Conservation (phyloP, 495 filamentous ascomycete genomes). For the Hyaloscypha finlandica region DNA sequence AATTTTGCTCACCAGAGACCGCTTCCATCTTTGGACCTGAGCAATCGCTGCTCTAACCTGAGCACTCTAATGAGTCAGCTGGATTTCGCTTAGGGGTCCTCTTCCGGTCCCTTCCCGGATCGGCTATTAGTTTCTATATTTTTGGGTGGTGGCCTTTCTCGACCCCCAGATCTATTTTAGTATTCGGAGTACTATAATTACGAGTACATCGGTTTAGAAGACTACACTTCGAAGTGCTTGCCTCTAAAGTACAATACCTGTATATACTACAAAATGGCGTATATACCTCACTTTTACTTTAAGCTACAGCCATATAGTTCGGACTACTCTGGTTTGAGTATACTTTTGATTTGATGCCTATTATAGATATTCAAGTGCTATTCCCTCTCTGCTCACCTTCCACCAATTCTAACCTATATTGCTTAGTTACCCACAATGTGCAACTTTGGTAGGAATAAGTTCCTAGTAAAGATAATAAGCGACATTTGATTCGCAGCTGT, state of each 20-base stretch:
- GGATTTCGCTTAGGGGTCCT: neutral
- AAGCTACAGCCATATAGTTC: neutral
- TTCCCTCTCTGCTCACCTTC: too few relatives aligned
- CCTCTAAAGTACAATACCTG: neutral
- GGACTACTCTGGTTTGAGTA: neutral
- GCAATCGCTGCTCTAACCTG: neutral
- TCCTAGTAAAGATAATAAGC: too few relatives aligned
- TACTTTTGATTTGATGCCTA: too few relatives aligned
- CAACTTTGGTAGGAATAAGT: too few relatives aligned
- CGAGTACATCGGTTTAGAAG: constrained; percentile 6
- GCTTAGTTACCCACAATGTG: too few relatives aligned
- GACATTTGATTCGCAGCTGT: too few relatives aligned
- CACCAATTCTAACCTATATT: too few relatives aligned
- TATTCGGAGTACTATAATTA: constrained; percentile 8
- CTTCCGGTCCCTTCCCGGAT: neutral
- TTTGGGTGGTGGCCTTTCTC: neutral
- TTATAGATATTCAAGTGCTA: too few relatives aligned
- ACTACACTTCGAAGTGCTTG: constrained; percentile 5
- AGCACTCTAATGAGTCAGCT: neutral
- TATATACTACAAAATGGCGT: constrained; percentile 1
- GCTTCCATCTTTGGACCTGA: neutral
- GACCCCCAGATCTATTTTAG: constrained; percentile 4
- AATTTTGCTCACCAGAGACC: neutral
- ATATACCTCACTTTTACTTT: neutral
- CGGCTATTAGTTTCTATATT: too few relatives aligned